Base-by-base conservation (phyloP, 371 early-diverging fungal species). In the Quaeritorhiza haematococci region DNA sequence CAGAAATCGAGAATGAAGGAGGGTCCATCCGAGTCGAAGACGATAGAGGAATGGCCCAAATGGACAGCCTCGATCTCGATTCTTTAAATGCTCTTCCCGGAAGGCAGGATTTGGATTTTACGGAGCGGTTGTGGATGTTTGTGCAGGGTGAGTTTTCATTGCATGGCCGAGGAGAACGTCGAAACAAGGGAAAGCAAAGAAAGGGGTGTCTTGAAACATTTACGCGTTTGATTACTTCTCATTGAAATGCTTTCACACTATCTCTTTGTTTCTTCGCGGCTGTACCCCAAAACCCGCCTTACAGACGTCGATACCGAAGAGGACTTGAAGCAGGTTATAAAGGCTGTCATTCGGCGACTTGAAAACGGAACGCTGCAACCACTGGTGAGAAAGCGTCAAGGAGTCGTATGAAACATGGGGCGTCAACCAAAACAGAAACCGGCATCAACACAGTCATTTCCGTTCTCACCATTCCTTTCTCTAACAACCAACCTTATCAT, bases 41-140 rank as follows among this genome's bases (percentile, higher is more conserved):
- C 49, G 17, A 30, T 13, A 26, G 26, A 15, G 8, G 15, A 17
- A 13, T 15, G 23, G 8, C 13, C 24, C 23, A 3, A 3, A 43
- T 47, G 27, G 27, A n/a, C 49, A 49, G 62, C 0, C 49, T 55
- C 44, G 59, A 54, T 33, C 32, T 61, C 26, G 59, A 59, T 13
- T 45, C 56, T 15, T 23, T 50, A 23, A 49, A 26, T 27, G 33
- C 59, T 0, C 34, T 65, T 6, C 64, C 72, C 0, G 29, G 23
- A 35, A 72, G 79, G 13, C 46, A 43, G 5, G 81, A 73, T 42
- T 49, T 75, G 38, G 79, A 79, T 33, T 79, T 79, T 60, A 59
- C 74, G 27, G 79, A 79, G 58, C 65, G 64, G 38, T 54, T 79
- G 21, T 79, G 79, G 79, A 58, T 42, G 15, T 66, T 69, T 48